A percentile compares a stretch with the other conserved stretches of the same genome.
Evolutionary conservation across 345 rosid species (phyloP).

Genomic region (Nephelium lappaceum): DNA sequence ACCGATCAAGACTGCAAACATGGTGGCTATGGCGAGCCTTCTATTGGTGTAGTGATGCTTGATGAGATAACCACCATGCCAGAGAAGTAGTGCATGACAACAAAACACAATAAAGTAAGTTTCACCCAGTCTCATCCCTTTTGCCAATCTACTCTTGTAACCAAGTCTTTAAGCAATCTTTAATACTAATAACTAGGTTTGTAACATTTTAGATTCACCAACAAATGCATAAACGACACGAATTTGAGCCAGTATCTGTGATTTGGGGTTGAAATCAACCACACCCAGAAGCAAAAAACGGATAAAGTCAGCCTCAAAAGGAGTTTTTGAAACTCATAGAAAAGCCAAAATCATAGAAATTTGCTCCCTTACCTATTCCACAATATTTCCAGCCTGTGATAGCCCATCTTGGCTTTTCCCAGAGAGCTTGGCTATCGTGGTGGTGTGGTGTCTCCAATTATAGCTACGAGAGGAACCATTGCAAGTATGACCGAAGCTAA

Average conservation of each 20-base stretch:
- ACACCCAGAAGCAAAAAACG: conserved; percentile 33
- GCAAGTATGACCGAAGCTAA: conserved; percentile 82
- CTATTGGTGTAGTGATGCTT: conserved; percentile 91
- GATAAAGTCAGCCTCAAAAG: not conserved
- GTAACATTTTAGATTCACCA: conserved; percentile 82
- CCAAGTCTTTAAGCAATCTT: conserved; percentile 76
- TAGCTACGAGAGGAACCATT: conserved; percentile 92
- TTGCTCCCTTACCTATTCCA: conserved; percentile 68
- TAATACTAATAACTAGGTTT: conserved; percentile 76
- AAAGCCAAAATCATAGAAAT: not conserved
- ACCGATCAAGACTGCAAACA: conserved; percentile 97
- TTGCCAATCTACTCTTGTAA: conserved; percentile 79
- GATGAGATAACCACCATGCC: conserved; percentile 94
- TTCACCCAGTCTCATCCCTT: conserved; percentile 91
- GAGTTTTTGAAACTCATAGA: not conserved
- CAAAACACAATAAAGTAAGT: conserved; percentile 96
- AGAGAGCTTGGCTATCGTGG: conserved; percentile 71
- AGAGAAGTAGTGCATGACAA: conserved; percentile 86
- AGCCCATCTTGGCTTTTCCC: conserved; percentile 54
- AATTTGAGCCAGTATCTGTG: conserved; percentile 86
- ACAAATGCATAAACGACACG: conserved; percentile 81
- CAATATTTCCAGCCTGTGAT: conserved; percentile 60
- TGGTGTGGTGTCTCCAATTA: conserved; percentile 83
- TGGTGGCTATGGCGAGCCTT: conserved; percentile 92
- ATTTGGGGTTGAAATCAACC: conserved; percentile 28